Conservation (phyloP, 768 basidiomycete species). For the Saitozyma podzolica region DNA sequence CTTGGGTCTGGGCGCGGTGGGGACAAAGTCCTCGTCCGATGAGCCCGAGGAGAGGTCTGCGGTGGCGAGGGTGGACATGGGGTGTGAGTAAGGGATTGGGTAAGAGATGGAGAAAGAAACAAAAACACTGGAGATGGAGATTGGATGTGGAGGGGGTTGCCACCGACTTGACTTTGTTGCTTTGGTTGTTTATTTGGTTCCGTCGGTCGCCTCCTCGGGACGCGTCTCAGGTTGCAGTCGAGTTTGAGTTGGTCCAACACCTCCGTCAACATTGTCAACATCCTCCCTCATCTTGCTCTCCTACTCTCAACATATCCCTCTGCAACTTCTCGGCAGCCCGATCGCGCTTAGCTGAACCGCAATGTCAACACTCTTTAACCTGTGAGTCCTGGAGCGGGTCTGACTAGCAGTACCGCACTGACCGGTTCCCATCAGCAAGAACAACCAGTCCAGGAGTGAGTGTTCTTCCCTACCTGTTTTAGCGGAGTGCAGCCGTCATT, state of each 20-base stretch:
- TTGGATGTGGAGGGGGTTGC: too few species aligned
- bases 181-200: neutral
- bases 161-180: too few species aligned
- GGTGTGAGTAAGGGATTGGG: neutral
- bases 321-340: neutral
- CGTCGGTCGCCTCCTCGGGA: neutral
- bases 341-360: neutral
- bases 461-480: neutral
- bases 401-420: constrained; percentile 7
- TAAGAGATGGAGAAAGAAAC: neutral
- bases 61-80: constrained; percentile 35
- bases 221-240: too few species aligned
- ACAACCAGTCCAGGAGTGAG: constrained; percentile 37
- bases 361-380: constrained; percentile 51
- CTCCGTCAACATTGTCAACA: neutral
- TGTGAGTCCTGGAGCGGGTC: constrained; percentile 30
- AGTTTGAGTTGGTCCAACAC: too few species aligned
- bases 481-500: neutral
- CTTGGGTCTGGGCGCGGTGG: constrained; percentile 15
- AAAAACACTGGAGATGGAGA: neutral
- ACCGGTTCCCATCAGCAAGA: constrained; percentile 20
- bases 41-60: constrained; percentile 31
- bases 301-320: too few species aligned
- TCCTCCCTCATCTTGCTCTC: too few species aligned
- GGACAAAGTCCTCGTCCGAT: constrained; percentile 38